Conservation (phyloP, 352 stramenopile species). For the Pythium sp. region DNA sequence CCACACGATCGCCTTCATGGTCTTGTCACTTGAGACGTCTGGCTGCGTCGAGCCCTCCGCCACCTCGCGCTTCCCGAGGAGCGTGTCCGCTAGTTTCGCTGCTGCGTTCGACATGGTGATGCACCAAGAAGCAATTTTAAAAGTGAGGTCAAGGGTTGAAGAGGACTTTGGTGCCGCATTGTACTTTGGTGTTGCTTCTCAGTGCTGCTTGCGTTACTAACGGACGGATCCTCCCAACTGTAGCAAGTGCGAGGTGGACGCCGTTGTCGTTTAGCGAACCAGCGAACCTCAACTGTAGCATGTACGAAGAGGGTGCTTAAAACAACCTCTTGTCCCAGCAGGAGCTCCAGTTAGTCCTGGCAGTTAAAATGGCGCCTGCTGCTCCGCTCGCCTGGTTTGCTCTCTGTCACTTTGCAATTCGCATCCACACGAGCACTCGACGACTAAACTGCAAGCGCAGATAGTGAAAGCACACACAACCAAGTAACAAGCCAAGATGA, state of each 20-base stretch:
- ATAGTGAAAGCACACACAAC: neutral
- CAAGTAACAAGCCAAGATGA: constrained; percentile 10
- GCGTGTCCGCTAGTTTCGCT: constrained; percentile 6
- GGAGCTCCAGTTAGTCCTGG: neutral
- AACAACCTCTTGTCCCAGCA: neutral
- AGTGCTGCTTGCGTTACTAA: too few species aligned
- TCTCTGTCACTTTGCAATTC: neutral
- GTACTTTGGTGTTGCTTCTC: too few species aligned
- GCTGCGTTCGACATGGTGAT: constrained; percentile 4
- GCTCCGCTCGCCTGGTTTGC: neutral
- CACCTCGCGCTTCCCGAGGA: constrained; percentile 18
- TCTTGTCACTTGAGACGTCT: constrained; percentile 22
- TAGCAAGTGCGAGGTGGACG: too few species aligned
- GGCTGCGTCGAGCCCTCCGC: constrained; percentile 26
- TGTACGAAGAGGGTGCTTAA: neutral
- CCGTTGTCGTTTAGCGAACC: too few species aligned
- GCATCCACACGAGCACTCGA: neutral
- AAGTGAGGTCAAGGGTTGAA: neutral
- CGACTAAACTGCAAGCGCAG: neutral
- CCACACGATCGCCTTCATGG: constrained; percentile 35
- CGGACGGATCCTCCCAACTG: too few species aligned
- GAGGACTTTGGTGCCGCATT: too few species aligned
- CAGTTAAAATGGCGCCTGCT: neutral
- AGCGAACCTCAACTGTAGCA: too few species aligned
- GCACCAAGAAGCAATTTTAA: neutral